Base-by-base conservation (phyloP, 1,284 basidiomycete species). In the Neonothopanus nambi region DNA sequence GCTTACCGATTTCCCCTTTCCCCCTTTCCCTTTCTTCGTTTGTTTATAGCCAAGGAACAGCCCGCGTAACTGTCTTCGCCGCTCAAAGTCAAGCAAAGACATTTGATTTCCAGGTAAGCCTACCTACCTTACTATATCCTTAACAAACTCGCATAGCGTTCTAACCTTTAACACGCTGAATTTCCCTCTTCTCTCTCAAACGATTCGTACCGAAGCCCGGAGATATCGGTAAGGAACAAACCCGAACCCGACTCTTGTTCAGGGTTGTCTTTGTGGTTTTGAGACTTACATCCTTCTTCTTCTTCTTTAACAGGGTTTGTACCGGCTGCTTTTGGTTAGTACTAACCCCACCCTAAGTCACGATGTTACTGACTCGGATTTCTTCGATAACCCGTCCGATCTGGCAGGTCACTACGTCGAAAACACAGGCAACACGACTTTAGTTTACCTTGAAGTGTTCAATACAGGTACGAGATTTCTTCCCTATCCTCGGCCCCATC, bases 371-470 rank as follows among this genome's bases (percentile, higher is more conserved):
- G n/a, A n/a, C n/a, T n/a, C n/a, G n/a, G n/a, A n/a, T n/a, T n/a
- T n/a, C n/a, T n/a, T n/a, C n/a, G n/a, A n/a, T n/a, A n/a, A n/a
- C n/a, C n/a, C n/a, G n/a, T 23, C 41, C 26, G 23, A 43, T 20
- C 3, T 18, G n/a, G n/a, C 57, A 77, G 82, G 82, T 6, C 85
- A 88, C 62, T 88, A 85, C 58, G 76, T 89, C 15, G 84, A 89
- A 68, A 88, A 87, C 62, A 82, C 74, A 8, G 85, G 85, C 5
- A 82, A 86, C 59, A 77, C 78, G 3, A 83, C 85, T 0, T 64
- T 88, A 23, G 73, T 71, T 57, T 87, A 76, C 69, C 72, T 88
- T 38, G 85, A 88, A 64, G 81, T 89, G 48, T 85, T 85, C 69
- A 81, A 80, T 52, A 74, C 82, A 0, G 71, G 80, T 78, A 67